Conservation (phyloP, 805 yeast species). For the Helenozyma baotianmanensis region DNA sequence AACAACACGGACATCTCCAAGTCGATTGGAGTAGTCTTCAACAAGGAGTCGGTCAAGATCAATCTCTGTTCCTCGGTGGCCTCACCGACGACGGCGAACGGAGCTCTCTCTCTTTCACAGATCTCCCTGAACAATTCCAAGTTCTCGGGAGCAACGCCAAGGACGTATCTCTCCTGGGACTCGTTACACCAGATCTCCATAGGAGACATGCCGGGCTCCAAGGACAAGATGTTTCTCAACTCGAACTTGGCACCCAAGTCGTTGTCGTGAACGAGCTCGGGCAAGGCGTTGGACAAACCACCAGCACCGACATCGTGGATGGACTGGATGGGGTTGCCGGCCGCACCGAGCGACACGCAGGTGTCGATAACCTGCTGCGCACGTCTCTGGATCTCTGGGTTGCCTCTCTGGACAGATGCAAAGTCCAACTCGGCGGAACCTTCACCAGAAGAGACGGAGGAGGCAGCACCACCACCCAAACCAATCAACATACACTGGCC, state of each 20-base stretch:
- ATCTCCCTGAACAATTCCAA: conserved; percentile 66
- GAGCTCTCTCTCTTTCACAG: conserved; percentile 94
- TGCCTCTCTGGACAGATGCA: conserved; percentile 98
- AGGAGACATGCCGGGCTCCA: conserved; percentile 98
- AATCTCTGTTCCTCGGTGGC: conserved; percentile 87
- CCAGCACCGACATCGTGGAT: conserved; percentile 99
- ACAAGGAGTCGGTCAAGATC: conserved; percentile 70
- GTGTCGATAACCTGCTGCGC: conserved; percentile 97
- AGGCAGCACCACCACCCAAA: conserved; percentile 99
- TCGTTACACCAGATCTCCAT: conserved; percentile 99
- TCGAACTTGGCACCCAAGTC: conserved; percentile 92
- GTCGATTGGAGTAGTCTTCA: conserved; percentile 86
- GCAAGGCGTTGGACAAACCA: conserved; percentile 94
- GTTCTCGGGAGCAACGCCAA: conserved; percentile 83
- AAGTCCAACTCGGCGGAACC: conserved; percentile 95
- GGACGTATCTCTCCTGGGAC: conserved; percentile 95
- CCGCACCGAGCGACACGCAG: conserved; percentile 75
- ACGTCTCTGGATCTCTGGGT: conserved; percentile 98
- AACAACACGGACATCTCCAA: conserved; percentile 91
- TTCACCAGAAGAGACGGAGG: conserved; percentile 93
- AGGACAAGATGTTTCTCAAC: conserved; percentile 79
- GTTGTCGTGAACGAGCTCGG: conserved; percentile 96
- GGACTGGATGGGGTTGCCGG: conserved; percentile 74
- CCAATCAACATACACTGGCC: conserved; percentile 98
- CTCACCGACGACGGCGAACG: conserved; percentile 90